Base-by-base conservation (phyloP, 768 basidiomycete species). In the Paxillus ammoniavirescens region DNA sequence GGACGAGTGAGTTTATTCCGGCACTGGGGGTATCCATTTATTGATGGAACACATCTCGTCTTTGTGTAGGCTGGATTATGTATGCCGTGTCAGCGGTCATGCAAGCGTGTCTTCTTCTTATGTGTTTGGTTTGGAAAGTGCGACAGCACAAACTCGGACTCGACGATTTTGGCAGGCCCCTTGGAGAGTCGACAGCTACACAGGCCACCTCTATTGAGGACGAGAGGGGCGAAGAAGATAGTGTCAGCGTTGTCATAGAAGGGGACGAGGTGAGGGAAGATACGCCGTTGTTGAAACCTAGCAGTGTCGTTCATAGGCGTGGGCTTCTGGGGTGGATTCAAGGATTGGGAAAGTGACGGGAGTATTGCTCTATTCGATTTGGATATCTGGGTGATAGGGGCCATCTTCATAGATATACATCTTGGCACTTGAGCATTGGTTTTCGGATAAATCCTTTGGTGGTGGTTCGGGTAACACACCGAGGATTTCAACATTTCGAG, bases 121-220 rank as follows among this genome's bases (percentile, higher is more conserved):
- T 98, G 84, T 99, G 97, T 63, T 66, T 97, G 10, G 60, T 78
- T 8, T 98, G 93, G 90, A 93, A 88, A 69, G 59, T 82, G 33
- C 81, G 95, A 13, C 95, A 98, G 64, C 76, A 70, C 46, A 73
- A 75, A 37, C 78, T 91, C 15, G 82, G 83, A 14, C 81, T 98
- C 47, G 92, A 98, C 65, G 95, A 98, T 70, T 98, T 97, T 63
- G 95, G 95, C 1, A 76, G 79, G 37, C 80, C 84, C 0, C 65
- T 82, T 5, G 54, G 42, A 8, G 54, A 36, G 42, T n/a, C 28
- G 14, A 5, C 4, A 37, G 54, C 33, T 10, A 28, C 18, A 10
- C 50, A 45, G 41, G 33, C 40, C 10, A 30, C 30, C 12, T 50
- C 30, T 21, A 13, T n/a, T 8, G 53, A 10, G 18, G 18, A 26